Conservation (phyloP, 2,329 filamentous ascomycete genomes). For the Aspergillus ochraceoroseus region DNA sequence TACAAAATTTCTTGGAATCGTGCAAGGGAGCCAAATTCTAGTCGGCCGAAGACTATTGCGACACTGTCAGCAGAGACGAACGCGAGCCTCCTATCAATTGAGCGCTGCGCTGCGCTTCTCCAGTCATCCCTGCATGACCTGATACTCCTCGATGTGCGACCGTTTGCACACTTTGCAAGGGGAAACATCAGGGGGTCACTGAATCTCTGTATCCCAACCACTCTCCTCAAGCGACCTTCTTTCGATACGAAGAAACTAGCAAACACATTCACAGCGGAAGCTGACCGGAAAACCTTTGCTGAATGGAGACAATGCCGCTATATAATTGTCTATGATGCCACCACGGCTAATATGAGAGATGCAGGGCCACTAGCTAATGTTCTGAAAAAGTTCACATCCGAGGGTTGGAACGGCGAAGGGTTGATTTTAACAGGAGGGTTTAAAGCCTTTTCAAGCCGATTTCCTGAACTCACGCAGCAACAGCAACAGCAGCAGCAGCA, state of each 20-base stretch:
- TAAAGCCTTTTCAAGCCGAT: constrained; percentile 62
- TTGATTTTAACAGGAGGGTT: constrained; percentile 81
- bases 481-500: constrained; percentile 28
- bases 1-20: constrained; percentile 20
- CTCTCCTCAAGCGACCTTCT: constrained; percentile 80
- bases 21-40: constrained; percentile 1
- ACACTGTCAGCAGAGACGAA: constrained; percentile 32
- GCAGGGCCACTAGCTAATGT: constrained; percentile 76
- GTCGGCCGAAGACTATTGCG: constrained; percentile 1
- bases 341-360: constrained; percentile 72
- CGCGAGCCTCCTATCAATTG: constrained; percentile 47
- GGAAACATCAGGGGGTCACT: constrained; percentile 74
- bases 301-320: constrained; percentile 68
- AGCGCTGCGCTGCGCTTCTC: constrained; percentile 55
- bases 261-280: constrained; percentile 72
- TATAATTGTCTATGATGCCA: constrained; percentile 83
- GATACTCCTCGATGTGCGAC: constrained; percentile 78
- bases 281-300: constrained; percentile 67
- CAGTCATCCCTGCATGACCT: constrained; percentile 50
- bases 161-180: constrained; percentile 73
- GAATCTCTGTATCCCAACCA: constrained; percentile 93
- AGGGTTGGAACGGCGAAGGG: constrained; percentile 70
- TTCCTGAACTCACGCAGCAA: constrained; percentile 48
- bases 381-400: constrained; percentile 83
- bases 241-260: constrained; percentile 85